Conservation (phyloP, 2,329 filamentous ascomycete genomes). For the Dothidotthia symphoricarpi region DNA sequence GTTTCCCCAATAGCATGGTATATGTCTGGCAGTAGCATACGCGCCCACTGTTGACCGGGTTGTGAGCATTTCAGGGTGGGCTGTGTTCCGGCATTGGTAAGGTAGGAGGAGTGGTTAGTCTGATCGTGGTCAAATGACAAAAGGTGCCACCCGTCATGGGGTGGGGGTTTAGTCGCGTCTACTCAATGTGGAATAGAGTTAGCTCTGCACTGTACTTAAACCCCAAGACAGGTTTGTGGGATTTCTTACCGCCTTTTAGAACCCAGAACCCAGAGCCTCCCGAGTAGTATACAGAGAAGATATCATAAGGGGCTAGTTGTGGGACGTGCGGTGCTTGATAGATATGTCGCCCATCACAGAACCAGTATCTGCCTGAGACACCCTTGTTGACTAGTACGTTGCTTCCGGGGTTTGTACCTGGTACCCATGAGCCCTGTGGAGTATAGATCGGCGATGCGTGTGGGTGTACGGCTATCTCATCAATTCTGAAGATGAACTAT, state of each 20-base stretch:
- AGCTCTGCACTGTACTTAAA: no score
- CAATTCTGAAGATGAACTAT: constrained; percentile 23
- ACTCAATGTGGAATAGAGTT: no score
- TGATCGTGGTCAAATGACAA: constrained; percentile 17
- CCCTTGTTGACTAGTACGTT: background rate
- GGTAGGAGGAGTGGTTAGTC: constrained; percentile 14
- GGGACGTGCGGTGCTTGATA: no score
- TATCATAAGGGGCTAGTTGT: no score
- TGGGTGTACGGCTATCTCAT: constrained; percentile 23
- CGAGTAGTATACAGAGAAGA: constrained; percentile 19
- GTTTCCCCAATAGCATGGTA: constrained; percentile 13
- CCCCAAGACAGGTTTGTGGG: no score
- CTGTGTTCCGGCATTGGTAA: constrained; percentile 17
- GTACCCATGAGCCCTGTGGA: constrained; percentile 16
- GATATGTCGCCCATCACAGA: no score
- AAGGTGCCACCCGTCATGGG: constrained; percentile 13
- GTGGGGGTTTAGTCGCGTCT: constrained; percentile 7
- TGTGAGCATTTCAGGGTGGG: constrained; percentile 11
- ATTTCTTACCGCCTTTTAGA: no score
- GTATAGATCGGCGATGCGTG: background rate
- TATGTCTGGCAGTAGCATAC: constrained; percentile 20
- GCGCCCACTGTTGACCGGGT: constrained; percentile 17
- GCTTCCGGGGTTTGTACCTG: constrained; percentile 5
- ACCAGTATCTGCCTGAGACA: no score
- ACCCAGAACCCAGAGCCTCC: constrained; percentile 16